Conservation (phyloP, 441 rosid species). For the Jatropha podagrica region DNA sequence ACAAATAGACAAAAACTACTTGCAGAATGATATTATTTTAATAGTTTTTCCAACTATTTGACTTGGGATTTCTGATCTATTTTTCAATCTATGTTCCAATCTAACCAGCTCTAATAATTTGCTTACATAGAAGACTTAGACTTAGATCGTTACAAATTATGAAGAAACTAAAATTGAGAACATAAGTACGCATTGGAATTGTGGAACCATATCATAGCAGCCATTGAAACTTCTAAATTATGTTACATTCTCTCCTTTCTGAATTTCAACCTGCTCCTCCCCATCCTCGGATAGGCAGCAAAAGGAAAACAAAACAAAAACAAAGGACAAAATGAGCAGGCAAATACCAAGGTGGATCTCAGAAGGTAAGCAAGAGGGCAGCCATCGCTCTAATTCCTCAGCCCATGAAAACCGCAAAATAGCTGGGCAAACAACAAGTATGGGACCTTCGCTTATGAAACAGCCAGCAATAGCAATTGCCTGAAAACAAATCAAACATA, state of each 20-base stretch:
- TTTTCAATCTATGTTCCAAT: background rate
- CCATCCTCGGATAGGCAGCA: background rate
- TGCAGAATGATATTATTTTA: background rate
- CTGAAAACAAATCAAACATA: conserved; percentile 39
- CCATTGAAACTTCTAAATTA: background rate
- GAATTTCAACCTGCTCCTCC: background rate
- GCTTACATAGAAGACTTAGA: background rate
- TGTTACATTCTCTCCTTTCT: background rate
- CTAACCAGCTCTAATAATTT: conserved; percentile 1
- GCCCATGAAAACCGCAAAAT: conserved; percentile 91
- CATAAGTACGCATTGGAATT: background rate
- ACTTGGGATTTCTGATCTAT: background rate
- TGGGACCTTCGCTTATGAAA: conserved; percentile 71
- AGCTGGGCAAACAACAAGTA: conserved; percentile 95
- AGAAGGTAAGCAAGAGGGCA: conserved; percentile 82
- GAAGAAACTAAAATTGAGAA: background rate
- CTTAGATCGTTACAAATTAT: background rate
- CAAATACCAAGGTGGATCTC: conserved; percentile 85
- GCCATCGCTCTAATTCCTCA: conserved; percentile 94
- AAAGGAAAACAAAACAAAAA: background rate
- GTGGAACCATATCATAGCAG: background rate
- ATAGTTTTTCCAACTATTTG: background rate
- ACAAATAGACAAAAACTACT: background rate
- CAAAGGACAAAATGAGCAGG: conserved; percentile 8
- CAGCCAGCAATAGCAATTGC: conserved; percentile 95